phyloP scores from a whole-genome alignment of 805 yeast species.

The Ogataea chonburiensis region DNA sequence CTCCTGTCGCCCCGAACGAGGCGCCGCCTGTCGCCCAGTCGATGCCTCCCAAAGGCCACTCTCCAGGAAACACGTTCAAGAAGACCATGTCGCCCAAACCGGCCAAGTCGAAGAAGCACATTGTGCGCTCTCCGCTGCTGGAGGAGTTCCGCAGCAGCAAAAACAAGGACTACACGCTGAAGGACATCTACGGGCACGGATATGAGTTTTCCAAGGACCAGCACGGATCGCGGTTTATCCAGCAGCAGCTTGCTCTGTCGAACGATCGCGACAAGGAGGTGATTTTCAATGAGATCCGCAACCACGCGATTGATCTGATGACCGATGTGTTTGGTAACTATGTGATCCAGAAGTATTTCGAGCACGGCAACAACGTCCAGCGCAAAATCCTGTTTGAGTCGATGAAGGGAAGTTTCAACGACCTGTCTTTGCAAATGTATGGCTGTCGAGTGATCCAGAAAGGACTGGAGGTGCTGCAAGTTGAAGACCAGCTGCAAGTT shows the following conservation, averaged over 20 bases:
- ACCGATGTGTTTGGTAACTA: conserved; percentile 98
- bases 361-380: conserved; percentile 72
- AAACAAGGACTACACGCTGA: conserved; percentile 58
- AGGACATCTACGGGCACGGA: conserved; percentile 81
- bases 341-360: conserved; percentile 92
- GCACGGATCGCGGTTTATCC: conserved; percentile 95
- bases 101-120: conserved; percentile 39
- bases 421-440: conserved; percentile 88
- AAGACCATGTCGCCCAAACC: conserved; percentile 27
- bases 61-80: conserved; percentile 18
- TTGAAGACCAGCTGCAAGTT: conserved; percentile 63
- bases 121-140: conserved; percentile 72
- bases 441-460: conserved; percentile 97
- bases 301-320: conserved; percentile 72
- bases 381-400: conserved; percentile 62
- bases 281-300: conserved; percentile 80
- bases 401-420: conserved; percentile 73
- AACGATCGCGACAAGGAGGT: conserved; percentile 69
- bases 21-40: conserved; percentile 4
- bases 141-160: conserved; percentile 79
- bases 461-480: conserved; percentile 72
- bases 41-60: conserved; percentile 13
- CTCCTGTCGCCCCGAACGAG: not conserved
- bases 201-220: conserved; percentile 93
- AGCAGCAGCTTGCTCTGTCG: conserved; percentile 73